These are phyloP conservation scores for Stachybotrys elegans DNA, from an alignment of 2,329 filamentous ascomycete genomes.

Conservation along the genomic window DNA sequence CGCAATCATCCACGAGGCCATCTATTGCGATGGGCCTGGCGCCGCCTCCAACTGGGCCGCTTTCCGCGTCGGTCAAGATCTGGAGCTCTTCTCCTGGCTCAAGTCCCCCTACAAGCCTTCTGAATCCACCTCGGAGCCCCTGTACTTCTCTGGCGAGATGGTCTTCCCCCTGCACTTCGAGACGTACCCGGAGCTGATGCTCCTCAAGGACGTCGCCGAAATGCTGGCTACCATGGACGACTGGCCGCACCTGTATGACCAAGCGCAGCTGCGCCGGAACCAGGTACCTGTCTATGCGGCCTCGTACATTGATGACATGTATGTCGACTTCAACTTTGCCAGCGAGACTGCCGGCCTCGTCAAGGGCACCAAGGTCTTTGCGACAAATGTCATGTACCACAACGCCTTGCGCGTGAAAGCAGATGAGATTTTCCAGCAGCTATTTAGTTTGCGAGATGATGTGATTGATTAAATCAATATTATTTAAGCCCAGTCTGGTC, in stretches of 20 bases:
- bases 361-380: constrained; percentile 70
- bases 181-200: constrained; percentile 69
- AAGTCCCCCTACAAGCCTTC: constrained; percentile 19
- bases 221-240: constrained; percentile 61
- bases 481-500: no score
- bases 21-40: constrained; percentile 70
- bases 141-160: constrained; percentile 91
- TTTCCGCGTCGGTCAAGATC: constrained; percentile 50
- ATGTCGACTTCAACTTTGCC: constrained; percentile 74
- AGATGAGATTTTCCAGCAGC: constrained; percentile 69
- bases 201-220: constrained; percentile 64
- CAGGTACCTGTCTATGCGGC: constrained; percentile 82
- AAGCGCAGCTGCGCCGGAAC: constrained; percentile 67
- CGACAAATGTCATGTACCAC: constrained; percentile 86
- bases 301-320: constrained; percentile 85
- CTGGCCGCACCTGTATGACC: constrained; percentile 76
- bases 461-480: constrained; percentile 53
- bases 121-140: constrained; percentile 36
- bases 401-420: constrained; percentile 69
- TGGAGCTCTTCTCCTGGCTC: constrained; percentile 49
- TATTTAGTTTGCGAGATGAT: constrained; percentile 74
- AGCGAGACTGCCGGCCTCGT: constrained; percentile 70
- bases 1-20: constrained; percentile 78
- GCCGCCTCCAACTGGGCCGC: constrained; percentile 71
- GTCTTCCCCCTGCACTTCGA: constrained; percentile 82